These are phyloP conservation scores for Coemansia sp. DNA, from an alignment of 192 early-diverging fungal species.

Conservation along the genomic window DNA sequence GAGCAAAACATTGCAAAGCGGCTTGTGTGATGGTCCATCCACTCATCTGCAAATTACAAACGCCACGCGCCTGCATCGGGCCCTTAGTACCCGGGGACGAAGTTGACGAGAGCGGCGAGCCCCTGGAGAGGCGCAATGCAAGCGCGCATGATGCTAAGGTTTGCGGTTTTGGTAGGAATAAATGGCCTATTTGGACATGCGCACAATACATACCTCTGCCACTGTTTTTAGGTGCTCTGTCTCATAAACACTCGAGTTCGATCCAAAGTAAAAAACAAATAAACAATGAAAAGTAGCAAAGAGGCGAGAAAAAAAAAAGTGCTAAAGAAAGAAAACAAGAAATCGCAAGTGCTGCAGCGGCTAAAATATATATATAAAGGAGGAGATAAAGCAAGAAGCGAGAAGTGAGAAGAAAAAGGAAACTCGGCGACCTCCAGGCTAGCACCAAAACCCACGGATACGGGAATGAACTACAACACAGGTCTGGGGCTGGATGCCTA, in stretches of 20 bases:
- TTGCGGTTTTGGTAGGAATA: neutral
- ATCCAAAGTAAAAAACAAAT: neutral
- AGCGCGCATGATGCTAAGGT: neutral
- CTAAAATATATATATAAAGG: conserved; percentile 7
- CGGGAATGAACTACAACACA: too few relatives aligned
- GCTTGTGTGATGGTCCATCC: conserved; percentile 2
- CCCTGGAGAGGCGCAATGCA: neutral
- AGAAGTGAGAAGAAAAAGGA: neutral
- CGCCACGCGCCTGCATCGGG: conserved; percentile 8
- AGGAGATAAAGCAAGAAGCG: neutral
- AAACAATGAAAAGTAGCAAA: neutral
- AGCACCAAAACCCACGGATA: too few relatives aligned
- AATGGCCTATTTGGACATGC: neutral
- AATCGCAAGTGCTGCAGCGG: conserved; percentile 1
- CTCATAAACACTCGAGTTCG: neutral
- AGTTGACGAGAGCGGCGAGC: neutral
- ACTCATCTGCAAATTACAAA: neutral
- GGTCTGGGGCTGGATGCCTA: neutral
- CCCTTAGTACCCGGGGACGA: neutral
- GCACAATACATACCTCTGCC: neutral
- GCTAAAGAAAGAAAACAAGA: neutral
- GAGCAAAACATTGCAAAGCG: neutral
- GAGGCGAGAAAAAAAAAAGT: neutral
- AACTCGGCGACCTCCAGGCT: neutral
- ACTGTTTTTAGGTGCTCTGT: neutral